Evolutionary conservation across 371 early-diverging fungal genomes (phyloP), one percentile per base, ranked within the genome.

Genomic region (Mortierella sp.): DNA sequence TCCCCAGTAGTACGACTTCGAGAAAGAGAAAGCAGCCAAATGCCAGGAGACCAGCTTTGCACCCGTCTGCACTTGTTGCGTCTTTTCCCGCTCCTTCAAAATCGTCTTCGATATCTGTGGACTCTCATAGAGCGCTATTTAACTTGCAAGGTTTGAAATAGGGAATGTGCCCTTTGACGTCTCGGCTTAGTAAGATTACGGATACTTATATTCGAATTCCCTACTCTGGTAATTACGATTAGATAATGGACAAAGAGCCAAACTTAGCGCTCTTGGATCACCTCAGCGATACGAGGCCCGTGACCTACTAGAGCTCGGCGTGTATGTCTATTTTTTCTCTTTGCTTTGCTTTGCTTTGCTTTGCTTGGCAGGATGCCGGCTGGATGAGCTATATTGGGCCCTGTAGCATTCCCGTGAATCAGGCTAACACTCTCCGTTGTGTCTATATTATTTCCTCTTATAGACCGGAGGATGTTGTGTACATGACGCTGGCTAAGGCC

Each of bases 401-500:
- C 7, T 4, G 17, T 23, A 1, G 21, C 4, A 31, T 56, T 42
- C 11, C 4, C 26, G 19, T 56, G 19, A 1, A 34, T 43, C 5
- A 28, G 6, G 15, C 14, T 0, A 4, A 9, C 39, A 24, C 9
- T 48, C 4, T 19, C 14, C 12, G 1, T 42, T 21, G 19, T n/a
- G n/a, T n/a, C n/a, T n/a, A 11, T 17, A 49, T 11, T 31, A 30
- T 14, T 14, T 34, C 37, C 37, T n/a, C n/a, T n/a, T n/a, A n/a
- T 46, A 81, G 84, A 17, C 69, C 59, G 24, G 21, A 50, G 4
- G 79, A 70, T 34, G 59, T 62, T 6, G 31, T 85, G 12, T 15
- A 67, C 1, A 83, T 87, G 81, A 69, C 82, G 0, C 39, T 75
- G 12, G 14, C 17, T 4, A 66, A 27, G 0, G 83, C 88, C 11